Base-by-base conservation (phyloP, 805 yeast species). In the Wickerhamomyces xylosicus region DNA sequence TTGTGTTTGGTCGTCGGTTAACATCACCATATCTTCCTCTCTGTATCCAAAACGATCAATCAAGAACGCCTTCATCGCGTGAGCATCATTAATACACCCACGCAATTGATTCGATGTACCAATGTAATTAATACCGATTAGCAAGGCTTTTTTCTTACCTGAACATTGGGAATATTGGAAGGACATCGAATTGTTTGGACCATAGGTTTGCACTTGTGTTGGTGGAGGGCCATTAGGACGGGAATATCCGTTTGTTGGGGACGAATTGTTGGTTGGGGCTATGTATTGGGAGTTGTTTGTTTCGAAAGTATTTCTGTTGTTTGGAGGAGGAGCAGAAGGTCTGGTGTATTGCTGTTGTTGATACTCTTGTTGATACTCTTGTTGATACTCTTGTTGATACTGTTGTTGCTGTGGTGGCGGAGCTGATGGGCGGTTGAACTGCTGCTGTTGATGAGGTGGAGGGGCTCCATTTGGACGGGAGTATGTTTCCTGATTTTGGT, bases 41-140 rank as follows among this genome's bases (percentile, higher is more conserved):
- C 47, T 46, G 50, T 72, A 78, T 0, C 82, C 82, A 41, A 65
- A 57, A 43, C 19, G 52, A 31, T 31, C 33, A 39, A 17, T 53
- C 41, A 76, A 61, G 43, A 69, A 70, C 25, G 55, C 49, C 48
- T 46, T 48, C 58, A 63, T 66, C 74, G 71, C 58, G 37, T 67
- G 58, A 15, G 69, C 85, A 58, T 85, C 95, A 52, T 85, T 85
- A 52, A 85, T 80, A 57, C 95, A 85, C 2, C 95, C 95, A 34
- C 77, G 65, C 35, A 85, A 61, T 44, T 67, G 72, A 51, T 74
- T 79, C 36, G 56, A 58, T 3, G 79, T 61, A 6, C 87, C 87
- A 43, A 73, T 65, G 58, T 85, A 85, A 61, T 85, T 85, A 56
- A 81, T 78, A 11, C 95, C 95, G 41, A 85, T 67, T 37, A 84